These are phyloP conservation scores for Gremmenia infestans DNA, from an alignment of 2,329 filamentous ascomycete genomes.

Conservation along the genomic window DNA sequence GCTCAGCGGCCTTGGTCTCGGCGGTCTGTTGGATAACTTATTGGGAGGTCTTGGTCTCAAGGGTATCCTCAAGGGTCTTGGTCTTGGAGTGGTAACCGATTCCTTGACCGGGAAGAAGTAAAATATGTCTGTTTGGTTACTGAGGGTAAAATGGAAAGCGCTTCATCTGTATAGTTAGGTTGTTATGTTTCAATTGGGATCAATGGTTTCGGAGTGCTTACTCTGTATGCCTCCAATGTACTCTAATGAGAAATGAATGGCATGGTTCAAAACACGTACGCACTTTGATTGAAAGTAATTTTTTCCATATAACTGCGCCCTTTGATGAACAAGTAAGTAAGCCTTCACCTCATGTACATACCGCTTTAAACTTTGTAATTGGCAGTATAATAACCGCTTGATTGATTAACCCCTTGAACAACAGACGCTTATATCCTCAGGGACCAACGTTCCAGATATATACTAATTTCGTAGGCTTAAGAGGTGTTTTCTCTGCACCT, in stretches of 20 bases:
- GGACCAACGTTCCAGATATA: too few species aligned
- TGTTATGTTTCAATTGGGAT: neutral
- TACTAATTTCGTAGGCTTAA: too few species aligned
- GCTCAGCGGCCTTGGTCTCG: conserved; percentile 70
- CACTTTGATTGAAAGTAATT: neutral
- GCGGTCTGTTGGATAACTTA: conserved; percentile 72
- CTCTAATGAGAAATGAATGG: neutral
- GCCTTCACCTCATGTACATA: too few species aligned
- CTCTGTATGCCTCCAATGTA: neutral
- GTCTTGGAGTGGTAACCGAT: conserved; percentile 47
- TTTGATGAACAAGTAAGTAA: too few species aligned
- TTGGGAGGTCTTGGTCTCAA: conserved; percentile 72
- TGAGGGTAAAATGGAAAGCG: neutral
- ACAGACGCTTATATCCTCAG: too few species aligned
- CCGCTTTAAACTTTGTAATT: too few species aligned
- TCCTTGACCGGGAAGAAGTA: conserved; percentile 43
- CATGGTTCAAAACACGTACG: neutral
- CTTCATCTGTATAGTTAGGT: neutral
- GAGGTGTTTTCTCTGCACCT: too few species aligned
- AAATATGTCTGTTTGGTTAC: neutral
- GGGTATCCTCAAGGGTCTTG: conserved; percentile 69
- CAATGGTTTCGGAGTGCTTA: neutral
- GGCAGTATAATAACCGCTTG: too few species aligned
- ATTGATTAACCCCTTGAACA: too few species aligned
- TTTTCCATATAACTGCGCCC: neutral